Conservation (phyloP, 164 flowering plant species). For the Dillenia turbinata region DNA sequence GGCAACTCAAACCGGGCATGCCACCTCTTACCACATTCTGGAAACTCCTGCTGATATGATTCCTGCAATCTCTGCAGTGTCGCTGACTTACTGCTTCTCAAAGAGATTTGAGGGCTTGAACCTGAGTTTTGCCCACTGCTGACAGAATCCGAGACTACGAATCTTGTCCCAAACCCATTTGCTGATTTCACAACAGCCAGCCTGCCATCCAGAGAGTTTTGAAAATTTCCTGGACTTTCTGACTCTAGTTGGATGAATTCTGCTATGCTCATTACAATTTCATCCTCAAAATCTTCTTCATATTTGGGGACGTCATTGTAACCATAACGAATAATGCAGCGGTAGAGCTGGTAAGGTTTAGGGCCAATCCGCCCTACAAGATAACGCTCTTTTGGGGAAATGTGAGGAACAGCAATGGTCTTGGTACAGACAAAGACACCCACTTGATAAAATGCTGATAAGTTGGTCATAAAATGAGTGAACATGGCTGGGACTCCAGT, state of each 20-base stretch:
- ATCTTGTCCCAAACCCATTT: constrained; percentile 40
- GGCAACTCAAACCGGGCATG: constrained; percentile 33
- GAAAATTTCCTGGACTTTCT: constrained; percentile 29
- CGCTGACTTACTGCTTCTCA: constrained; percentile 42
- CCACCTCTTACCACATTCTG: constrained; percentile 23
- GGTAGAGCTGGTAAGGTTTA: constrained; percentile 56
- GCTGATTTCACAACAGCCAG: constrained; percentile 59
- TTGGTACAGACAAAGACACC: constrained; percentile 62
- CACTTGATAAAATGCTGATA: constrained; percentile 68
- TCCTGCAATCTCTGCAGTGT: constrained; percentile 33
- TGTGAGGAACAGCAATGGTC: constrained; percentile 53
- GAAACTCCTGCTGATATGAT: constrained; percentile 41
- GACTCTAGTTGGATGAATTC: constrained; percentile 74
- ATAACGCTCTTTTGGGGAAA: constrained; percentile 45
- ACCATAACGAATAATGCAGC: constrained; percentile 70
- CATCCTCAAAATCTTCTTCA: constrained; percentile 49
- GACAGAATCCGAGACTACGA: constrained; percentile 25
- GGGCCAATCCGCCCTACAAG: constrained; percentile 75
- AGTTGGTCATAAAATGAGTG: constrained; percentile 60
- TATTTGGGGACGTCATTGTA: constrained; percentile 53
- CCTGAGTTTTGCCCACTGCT: constrained; percentile 8
- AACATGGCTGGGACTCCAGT: constrained; percentile 66
- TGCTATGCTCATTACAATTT: constrained; percentile 56
- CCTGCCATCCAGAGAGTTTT: constrained; percentile 37
- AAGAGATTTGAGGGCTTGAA: background rate